Evolutionary conservation across 1,139 yeast genomes (phyloP).

Genomic region (Debaryomyces sp.): DNA sequence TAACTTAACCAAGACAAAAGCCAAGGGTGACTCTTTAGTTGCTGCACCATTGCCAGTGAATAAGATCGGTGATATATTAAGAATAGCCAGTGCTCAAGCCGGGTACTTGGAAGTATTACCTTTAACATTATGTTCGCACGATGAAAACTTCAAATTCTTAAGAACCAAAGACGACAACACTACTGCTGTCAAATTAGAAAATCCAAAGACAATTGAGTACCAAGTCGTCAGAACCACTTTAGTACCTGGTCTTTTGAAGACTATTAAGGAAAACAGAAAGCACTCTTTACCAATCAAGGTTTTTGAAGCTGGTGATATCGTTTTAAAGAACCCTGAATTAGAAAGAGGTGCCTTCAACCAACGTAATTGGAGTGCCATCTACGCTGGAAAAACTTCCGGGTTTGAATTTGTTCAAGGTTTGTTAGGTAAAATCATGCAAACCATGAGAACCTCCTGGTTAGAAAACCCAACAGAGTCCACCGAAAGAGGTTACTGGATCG

Average conservation of each 20-base stretch:
- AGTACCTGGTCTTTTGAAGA: slow-evolving; percentile 92
- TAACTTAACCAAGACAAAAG: slow-evolving; percentile 80
- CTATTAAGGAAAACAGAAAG: slow-evolving; percentile 93
- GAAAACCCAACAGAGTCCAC: slow-evolving; percentile 53
- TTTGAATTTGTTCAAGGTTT: slow-evolving; percentile 95
- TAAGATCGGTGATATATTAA: slow-evolving; percentile 86
- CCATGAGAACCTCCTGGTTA: slow-evolving; percentile 87
- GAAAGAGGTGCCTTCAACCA: slow-evolving; percentile 93
- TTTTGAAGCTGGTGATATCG: slow-evolving; percentile 95
- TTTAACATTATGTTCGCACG: slow-evolving; percentile 91
- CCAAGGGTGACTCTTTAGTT: slow-evolving; percentile 75
- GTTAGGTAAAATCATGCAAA: slow-evolving; percentile 93
- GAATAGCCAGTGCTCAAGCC: slow-evolving; percentile 90
- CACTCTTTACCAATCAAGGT: slow-evolving; percentile 94
- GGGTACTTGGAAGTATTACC: slow-evolving; percentile 98
- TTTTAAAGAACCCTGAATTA: slow-evolving; percentile 72
- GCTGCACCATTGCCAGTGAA: slow-evolving; percentile 91
- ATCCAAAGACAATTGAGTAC: slow-evolving; percentile 95
- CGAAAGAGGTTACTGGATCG: slow-evolving; percentile 84
- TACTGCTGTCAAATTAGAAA: slow-evolving; percentile 84
- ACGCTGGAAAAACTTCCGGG: slow-evolving; percentile 93
- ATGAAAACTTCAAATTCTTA: slow-evolving; percentile 90
- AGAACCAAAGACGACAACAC: slow-evolving; percentile 74
- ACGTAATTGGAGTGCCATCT: slow-evolving; percentile 93
- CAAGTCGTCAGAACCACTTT: slow-evolving; percentile 96